A percentile compares a stretch with the other conserved stretches of the same genome.
These are phyloP conservation scores for Geotrichum australiense DNA, from an alignment of 1,139 yeast genomes.

Conservation along the genomic window DNA sequence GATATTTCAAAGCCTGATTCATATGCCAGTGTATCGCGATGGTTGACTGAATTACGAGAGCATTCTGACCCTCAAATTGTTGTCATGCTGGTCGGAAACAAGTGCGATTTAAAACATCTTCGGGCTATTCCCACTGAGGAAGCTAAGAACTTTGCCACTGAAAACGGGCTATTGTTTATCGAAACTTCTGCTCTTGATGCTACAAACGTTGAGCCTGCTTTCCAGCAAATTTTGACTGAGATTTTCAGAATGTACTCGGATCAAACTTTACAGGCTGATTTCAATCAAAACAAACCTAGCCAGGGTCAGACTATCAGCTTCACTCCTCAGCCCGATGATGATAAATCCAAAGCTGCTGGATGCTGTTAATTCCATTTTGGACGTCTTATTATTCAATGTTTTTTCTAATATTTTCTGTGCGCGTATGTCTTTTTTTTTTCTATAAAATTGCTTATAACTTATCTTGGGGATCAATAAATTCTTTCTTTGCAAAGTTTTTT, in stretches of 20 bases:
- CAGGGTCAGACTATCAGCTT: constrained; percentile 87
- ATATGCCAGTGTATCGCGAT: constrained; percentile 87
- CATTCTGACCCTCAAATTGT: constrained; percentile 97
- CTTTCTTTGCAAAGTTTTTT: too few species aligned
- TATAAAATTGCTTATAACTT: neutral
- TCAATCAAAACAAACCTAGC: constrained; percentile 45
- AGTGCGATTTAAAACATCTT: constrained; percentile 89
- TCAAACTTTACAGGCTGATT: constrained; percentile 38
- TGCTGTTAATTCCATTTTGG: constrained; percentile 35
- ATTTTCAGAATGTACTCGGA: constrained; percentile 72
- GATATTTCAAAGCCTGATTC: constrained; percentile 91
- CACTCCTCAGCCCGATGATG: constrained; percentile 89
- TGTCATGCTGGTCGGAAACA: constrained; percentile 93
- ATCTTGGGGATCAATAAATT: neutral
- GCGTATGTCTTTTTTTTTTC: constrained; percentile 10
- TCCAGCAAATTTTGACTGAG: constrained; percentile 84
- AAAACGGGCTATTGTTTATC: constrained; percentile 83
- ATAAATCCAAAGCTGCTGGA: constrained; percentile 61
- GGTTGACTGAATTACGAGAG: constrained; percentile 93
- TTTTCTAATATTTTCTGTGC: constrained; percentile 6
- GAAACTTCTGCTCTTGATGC: constrained; percentile 97
- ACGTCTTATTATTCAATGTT: neutral
- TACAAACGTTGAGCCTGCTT: constrained; percentile 90
- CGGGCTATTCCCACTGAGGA: constrained; percentile 98
- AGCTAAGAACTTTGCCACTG: constrained; percentile 90